Percentiles rank a stretch among this genome's conserved stretches.
These are phyloP conservation scores for Solanum piurae DNA, from an alignment of 257 asterid species.

Conservation along the genomic window DNA sequence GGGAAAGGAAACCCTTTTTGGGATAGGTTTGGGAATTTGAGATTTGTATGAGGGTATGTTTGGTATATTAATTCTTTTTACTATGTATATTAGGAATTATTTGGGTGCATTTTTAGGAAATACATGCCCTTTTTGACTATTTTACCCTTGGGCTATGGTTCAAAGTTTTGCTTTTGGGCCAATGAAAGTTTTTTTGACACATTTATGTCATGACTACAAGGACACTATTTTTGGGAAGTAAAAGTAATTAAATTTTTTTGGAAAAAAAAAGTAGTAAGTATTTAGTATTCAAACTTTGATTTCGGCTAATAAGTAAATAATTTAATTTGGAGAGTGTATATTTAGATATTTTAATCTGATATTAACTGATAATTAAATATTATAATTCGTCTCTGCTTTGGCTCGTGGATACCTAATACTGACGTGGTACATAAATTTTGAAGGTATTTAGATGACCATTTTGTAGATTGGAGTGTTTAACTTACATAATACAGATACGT, in stretches of 20 bases:
- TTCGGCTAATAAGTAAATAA: background rate
- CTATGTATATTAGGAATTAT: background rate
- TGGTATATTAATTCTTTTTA: background rate
- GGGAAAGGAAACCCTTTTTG: conserved; percentile 7
- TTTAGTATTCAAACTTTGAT: background rate
- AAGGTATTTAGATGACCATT: background rate
- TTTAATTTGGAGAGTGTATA: background rate
- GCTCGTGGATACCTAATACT: background rate
- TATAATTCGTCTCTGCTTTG: background rate
- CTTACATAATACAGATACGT: background rate
- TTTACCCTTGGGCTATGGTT: background rate
- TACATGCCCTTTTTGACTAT: background rate
- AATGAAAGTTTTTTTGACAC: background rate
- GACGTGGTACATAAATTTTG: background rate
- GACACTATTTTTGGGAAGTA: background rate
- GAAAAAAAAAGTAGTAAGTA: background rate
- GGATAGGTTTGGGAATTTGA: background rate
- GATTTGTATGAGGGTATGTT: background rate
- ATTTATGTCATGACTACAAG: background rate
- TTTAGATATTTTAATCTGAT: background rate
- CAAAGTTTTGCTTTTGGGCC: background rate
- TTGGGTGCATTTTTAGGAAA: background rate
- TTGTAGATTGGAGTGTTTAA: background rate
- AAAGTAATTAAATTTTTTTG: background rate
- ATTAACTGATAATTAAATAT: background rate